Base-by-base conservation (phyloP, 352 stramenopile species). In the Globisporangium sylvaticum region DNA sequence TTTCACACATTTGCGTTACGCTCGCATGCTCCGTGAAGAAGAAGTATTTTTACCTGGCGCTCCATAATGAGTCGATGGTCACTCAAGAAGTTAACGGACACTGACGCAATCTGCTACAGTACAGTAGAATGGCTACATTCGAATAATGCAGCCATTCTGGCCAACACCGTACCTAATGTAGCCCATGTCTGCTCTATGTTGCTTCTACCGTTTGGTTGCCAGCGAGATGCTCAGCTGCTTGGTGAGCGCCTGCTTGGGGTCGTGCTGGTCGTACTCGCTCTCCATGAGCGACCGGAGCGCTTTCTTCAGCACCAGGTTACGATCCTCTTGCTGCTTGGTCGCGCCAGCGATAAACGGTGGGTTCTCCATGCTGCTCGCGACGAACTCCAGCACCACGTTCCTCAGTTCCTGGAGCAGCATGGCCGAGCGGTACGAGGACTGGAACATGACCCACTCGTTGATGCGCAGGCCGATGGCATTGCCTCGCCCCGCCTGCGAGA, bases 391-490 rank as follows among this genome's bases (percentile, higher is more conserved):
- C 6, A 84, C 58, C 5, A 68, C 31, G 9, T 25, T 25, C 4
- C 86, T 77, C 50, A 88, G 32, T 67, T 89, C 79, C 48, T 81
- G 73, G 31, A 92, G 44, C 58, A 94, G 62, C 22, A 78, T 64
- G 0, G 79, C 80, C 1, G 83, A 90, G 18, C 86, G 79, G 31
- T 78, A 75, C 3, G 84, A 91, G 2, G 74, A 76, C 62, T 87
- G 77, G 53, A 94, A 76, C 32, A 77, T 39, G 10, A 92, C 70
- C 86, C 84, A 94, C 22, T 91, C 83, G 66, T 94, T 88, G 39
- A 92, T 61, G 15, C 83, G 81, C 59, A 94, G 34, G 0, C 68
- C 76, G 50, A 91, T 81, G 18, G 79, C 72, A 25, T 74, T 72
- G 0, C 68, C 64, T 25, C 78, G 79, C 5, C 42, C 42, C 18